Base-by-base conservation (phyloP, 495 filamentous ascomycete genomes). In the Aspergillus panamensis region DNA sequence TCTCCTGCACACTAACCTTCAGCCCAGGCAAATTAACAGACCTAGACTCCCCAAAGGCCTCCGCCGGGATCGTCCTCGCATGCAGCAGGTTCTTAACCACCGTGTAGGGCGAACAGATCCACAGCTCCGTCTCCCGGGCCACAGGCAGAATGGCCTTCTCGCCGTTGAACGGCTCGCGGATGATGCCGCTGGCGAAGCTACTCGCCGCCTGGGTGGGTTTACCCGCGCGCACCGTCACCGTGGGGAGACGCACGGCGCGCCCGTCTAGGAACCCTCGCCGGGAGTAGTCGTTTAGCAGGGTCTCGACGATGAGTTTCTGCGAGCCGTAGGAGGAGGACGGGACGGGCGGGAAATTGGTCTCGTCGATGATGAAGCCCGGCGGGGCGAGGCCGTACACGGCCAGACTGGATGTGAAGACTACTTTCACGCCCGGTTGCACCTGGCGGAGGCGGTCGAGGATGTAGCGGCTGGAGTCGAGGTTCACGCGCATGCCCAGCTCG, bases 241-340 rank as follows among this genome's bases (percentile, higher is more conserved):
- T 92, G 0, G 90, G 90, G 25, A 94, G 83, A 1, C 90, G 83
- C 48, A 87, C 77, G 13, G 79, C 75, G 8, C 87, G 77, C 0
- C 81, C 89, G 59, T 91, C 82, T 44, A 94, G 62, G 66, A 84
- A 84, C 0, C 85, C 85, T 37, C 83, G 81, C 7, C 90, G 82
- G 30, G 86, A 86, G 72, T 88, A 85, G 63, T 92, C 89, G 65
- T 89, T 92, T 62, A 94, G 68, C 25, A 90, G 73, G 9, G 77
- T 79, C 74, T 94, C 90, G 61, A 80, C 79, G 59, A 91, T 84
- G 61, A 91, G 77, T 71, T 94, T 94, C 75, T 92, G 85, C 50
- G 87, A 81, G 48, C 90, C 90, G 65, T 93, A 93, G 10, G 84
- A 87, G 8, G 84, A 81, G 54, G 83, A 75, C 6, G 90, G 90